These are phyloP conservation scores for Dactylella cylindrospora DNA, from an alignment of 2,329 filamentous ascomycete genomes.

Conservation along the genomic window DNA sequence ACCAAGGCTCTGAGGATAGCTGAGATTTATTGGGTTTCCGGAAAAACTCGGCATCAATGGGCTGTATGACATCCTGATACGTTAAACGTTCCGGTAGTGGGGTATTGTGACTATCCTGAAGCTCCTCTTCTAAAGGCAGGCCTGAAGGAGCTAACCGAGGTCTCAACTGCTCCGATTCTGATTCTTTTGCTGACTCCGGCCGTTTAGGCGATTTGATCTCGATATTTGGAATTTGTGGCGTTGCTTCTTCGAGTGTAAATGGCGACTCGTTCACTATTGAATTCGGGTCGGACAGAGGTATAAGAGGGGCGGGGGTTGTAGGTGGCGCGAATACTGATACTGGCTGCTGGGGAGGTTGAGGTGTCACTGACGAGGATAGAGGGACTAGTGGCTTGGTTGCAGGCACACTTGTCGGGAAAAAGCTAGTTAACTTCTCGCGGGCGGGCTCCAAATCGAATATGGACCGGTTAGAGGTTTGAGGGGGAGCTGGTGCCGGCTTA, in stretches of 20 bases:
- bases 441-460: conserved; percentile 11
- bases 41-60: conserved; percentile 27
- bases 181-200: conserved; percentile 12
- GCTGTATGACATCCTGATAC: conserved; percentile 25
- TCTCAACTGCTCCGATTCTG: conserved; percentile 9
- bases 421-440: conserved; percentile 14
- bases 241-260: background rate
- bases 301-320: conserved; percentile 23
- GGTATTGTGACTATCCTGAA: conserved; percentile 4
- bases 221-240: background rate
- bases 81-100: conserved; percentile 9
- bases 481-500: background rate
- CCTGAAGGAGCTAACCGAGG: conserved; percentile 26
- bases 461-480: conserved; percentile 5
- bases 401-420: conserved; percentile 22
- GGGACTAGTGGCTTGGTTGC: conserved; percentile 6
- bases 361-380: conserved; percentile 1
- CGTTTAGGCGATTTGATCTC: conserved; percentile 1
- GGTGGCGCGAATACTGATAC: conserved; percentile 6
- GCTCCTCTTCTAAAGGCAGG: conserved; percentile 28
- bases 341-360: conserved; percentile 11
- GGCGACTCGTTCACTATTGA: background rate
- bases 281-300: conserved; percentile 1
- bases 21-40: conserved; percentile 27
- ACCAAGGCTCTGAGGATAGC: conserved; percentile 22